Evolutionary conservation across 148 eudicot genomes (phyloP).

Genomic region (Beta vulgaris): DNA sequence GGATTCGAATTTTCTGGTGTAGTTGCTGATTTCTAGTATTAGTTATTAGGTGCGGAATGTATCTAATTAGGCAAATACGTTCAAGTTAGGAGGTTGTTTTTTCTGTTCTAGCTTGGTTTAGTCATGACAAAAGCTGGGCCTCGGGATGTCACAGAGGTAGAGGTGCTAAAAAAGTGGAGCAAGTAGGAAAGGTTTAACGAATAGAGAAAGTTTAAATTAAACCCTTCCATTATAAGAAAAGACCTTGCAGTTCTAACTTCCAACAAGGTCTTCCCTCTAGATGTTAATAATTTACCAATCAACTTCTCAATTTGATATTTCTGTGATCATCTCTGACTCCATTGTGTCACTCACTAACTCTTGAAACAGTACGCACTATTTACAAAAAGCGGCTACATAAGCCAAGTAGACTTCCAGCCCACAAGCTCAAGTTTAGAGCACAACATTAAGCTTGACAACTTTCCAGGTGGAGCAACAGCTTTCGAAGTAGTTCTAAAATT

Average conservation of each 20-base stretch:
- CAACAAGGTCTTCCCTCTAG: not conserved
- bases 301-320: constrained; percentile 2
- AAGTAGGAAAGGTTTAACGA: not conserved
- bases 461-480: constrained; percentile 63
- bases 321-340: not conserved
- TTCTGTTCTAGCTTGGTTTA: too few species aligned
- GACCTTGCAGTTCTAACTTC: not conserved
- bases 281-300: not conserved
- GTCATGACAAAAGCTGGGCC: not conserved
- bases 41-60: too few species aligned
- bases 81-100: too few species aligned
- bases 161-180: not conserved
- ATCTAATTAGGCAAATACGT: too few species aligned
- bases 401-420: constrained; percentile 38
- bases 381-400: constrained; percentile 62
- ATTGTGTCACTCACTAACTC: constrained; percentile 8
- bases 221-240: not conserved
- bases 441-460: constrained; percentile 51
- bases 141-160: not conserved
- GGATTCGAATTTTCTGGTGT: too few species aligned
- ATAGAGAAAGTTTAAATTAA: not conserved
- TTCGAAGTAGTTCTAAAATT: constrained; percentile 51
- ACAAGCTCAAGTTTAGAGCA: constrained; percentile 30
- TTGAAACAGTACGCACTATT: constrained; percentile 55
- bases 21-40: too few species aligned